Evolutionary conservation across 495 filamentous ascomycete genomes (phyloP).

Genomic region (Apodospora peruviana): DNA sequence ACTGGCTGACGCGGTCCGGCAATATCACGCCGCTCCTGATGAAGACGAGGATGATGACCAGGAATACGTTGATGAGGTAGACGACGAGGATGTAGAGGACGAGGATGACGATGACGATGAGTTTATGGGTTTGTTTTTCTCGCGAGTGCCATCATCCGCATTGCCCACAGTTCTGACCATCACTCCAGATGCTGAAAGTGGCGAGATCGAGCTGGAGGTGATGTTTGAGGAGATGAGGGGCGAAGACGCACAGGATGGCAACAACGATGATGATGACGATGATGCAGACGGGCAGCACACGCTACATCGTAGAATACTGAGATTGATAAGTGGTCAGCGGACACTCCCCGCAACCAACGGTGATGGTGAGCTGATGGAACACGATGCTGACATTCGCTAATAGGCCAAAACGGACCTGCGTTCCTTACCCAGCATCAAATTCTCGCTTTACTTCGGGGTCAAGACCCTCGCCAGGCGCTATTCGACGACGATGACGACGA

Average conservation of each 20-base stretch:
- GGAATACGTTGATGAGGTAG: slow-evolving; percentile 12
- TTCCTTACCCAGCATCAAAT: too few relatives aligned
- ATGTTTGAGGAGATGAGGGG: slow-evolving; percentile 16
- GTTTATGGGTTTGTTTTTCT: slow-evolving; percentile 27
- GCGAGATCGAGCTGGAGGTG: slow-evolving; percentile 26
- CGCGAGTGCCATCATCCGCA: slow-evolving; percentile 3
- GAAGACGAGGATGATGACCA: slow-evolving; percentile 9
- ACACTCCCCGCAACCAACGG: background rate
- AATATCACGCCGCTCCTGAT: slow-evolving; percentile 1
- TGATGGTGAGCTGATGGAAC: too few relatives aligned
- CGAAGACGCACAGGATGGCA: background rate
- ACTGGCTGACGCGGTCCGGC: background rate
- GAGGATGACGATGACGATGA: slow-evolving; percentile 41
- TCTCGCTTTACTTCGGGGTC: slow-evolving; percentile 42
- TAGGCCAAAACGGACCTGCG: too few relatives aligned
- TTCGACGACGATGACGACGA: slow-evolving; percentile 33
- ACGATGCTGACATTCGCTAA: too few relatives aligned
- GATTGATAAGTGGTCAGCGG: slow-evolving; percentile 20
- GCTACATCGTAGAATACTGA: slow-evolving; percentile 24
- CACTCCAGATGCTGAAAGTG: slow-evolving; percentile 23
- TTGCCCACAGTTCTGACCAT: background rate
- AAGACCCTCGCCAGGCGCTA: slow-evolving; percentile 31
- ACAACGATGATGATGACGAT: slow-evolving; percentile 1
- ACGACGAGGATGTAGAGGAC: slow-evolving; percentile 36
- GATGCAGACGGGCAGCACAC: slow-evolving; percentile 2